Evolutionary conservation across 768 basidiomycete species (phyloP), one percentile per base, ranked within the genome.

Genomic region (Mycena vitilis): DNA sequence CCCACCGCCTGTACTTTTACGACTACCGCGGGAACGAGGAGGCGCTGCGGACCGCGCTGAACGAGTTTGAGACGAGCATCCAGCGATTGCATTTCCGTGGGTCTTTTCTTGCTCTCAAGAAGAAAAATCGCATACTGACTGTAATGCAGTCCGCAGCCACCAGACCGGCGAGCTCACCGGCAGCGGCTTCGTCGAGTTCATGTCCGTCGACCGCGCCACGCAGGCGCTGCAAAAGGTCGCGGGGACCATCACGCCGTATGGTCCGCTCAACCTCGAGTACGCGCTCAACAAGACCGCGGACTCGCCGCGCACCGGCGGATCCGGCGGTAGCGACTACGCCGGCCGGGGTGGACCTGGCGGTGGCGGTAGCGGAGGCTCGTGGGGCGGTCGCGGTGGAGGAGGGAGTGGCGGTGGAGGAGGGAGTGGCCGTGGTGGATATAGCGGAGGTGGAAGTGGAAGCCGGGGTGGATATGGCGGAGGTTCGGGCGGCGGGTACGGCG

Each of bases 181-280:
- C 8, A 77, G 71, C 5, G 88, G 85, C 30, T 91, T 89, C 78
- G 74, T 91, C 63, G 83, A 88, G 67, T 90, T 91, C 75, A 77
- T 69, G 54, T 72, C 75, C 63, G 76, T 82, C 55, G 79, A 85
- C n/a, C 65, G 75, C 5, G 87, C 90, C 10, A 82, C 81, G 42
- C 78, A 83, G 66, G 90, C 85, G 2, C 76, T 89, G 69, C 71
- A 82, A 11, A 74, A 76, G 40, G 73, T 88, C 30, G 79, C 83
- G 72, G 84, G 83, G 52, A 69, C 70, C 15, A 71, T 76, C 60
- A 72, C 81, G 34, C 75, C 63, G 0, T 75, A 80, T 22, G 86
- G 86, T 4, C 74, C 78, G 57, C 74, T 87, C 61, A 71, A 76
- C 23, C 74, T 88, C 65, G 76, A 79, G 63, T 88, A 81, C 69